Evolutionary conservation across 805 yeast species (phyloP), one percentile per base, ranked within the genome.

Genomic region (Maudiozyma barnettii): DNA sequence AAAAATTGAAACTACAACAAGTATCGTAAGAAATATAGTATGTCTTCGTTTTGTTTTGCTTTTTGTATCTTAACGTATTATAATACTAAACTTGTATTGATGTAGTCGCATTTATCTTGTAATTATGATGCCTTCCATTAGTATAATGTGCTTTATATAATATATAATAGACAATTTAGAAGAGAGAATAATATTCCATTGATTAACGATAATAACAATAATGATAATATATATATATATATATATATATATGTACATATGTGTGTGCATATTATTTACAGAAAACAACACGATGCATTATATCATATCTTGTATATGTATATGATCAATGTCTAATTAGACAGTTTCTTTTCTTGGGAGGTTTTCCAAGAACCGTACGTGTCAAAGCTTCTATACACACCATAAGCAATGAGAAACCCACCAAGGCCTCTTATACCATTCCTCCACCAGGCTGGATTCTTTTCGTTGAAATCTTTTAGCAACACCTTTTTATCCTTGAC

Each of bases 371-470:
- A 13, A 12, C 19, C 22, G 35, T 49, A 47, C 2, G 51, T 41
- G 55, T 84, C 86, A 5, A 77, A 75, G 1, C 83, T 83, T 49
- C 93, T 70, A 51, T 73, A 75, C 10, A 78, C 43, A 0, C 90
- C 95, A 46, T 78, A 73, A 0, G 70, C 69, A 1, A 84, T 55
- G 43, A 85, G 61, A 0, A 70, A 74, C 0, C 67, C 69, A 4
- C 93, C 95, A 8, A 72, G 56, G 0, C 72, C 68, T 39, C 79
- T 72, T 7, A 83, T 68, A 1, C 76, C 60, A 12, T 63, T 60
- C 57, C 76, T 77, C 84, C 89, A 85, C 85, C 84, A 79, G 14
- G 54, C 45, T 1, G 86, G 84, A 44, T 71, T 69, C 49, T 58
- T 61, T 38, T 55, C 59, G 38, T 64, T 52, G 49, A 60, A 68